Evolutionary conservation across 1,284 basidiomycete genomes (phyloP).

Genomic region (Sanguinoderma infundibulare): DNA sequence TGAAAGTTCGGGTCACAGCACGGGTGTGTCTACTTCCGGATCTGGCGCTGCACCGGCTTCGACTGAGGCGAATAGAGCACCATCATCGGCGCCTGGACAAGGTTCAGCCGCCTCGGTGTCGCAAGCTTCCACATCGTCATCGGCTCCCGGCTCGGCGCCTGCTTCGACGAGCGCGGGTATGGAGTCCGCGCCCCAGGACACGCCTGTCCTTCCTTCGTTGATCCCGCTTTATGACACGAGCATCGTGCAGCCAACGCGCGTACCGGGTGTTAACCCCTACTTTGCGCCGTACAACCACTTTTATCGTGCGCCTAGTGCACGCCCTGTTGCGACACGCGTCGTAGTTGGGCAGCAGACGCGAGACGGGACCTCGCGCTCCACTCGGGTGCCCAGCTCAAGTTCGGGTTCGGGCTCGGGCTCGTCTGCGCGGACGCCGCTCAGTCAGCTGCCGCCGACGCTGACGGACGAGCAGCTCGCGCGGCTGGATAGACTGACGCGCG

Average conservation of each 20-base stretch:
- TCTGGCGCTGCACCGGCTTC: background rate
- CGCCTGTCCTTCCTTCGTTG: slow-evolving; percentile 45
- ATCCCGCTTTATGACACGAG: slow-evolving; percentile 45
- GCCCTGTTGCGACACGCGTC: background rate
- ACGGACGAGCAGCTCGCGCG: slow-evolving; percentile 63
- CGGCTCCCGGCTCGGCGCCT: background rate
- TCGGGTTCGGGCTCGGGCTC: slow-evolving; percentile 9
- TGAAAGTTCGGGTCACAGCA: background rate
- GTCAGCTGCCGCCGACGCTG: slow-evolving; percentile 50
- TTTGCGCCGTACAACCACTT: slow-evolving; percentile 4
- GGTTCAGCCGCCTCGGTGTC: no score
- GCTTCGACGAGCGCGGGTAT: background rate
- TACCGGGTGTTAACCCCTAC: background rate
- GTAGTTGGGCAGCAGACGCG: background rate
- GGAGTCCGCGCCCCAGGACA: slow-evolving; percentile 22
- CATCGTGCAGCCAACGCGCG: slow-evolving; percentile 5
- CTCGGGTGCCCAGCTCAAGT: background rate
- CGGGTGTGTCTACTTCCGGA: background rate
- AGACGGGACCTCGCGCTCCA: background rate
- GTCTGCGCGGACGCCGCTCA: slow-evolving; percentile 29
- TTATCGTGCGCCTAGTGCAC: background rate
- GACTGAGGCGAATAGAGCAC: background rate
- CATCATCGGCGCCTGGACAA: background rate
- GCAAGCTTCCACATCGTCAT: background rate
- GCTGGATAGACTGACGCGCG: slow-evolving; percentile 69